phyloP scores from a whole-genome alignment of 345 rosid genomes.

The Noccaea bulbosa region DNA sequence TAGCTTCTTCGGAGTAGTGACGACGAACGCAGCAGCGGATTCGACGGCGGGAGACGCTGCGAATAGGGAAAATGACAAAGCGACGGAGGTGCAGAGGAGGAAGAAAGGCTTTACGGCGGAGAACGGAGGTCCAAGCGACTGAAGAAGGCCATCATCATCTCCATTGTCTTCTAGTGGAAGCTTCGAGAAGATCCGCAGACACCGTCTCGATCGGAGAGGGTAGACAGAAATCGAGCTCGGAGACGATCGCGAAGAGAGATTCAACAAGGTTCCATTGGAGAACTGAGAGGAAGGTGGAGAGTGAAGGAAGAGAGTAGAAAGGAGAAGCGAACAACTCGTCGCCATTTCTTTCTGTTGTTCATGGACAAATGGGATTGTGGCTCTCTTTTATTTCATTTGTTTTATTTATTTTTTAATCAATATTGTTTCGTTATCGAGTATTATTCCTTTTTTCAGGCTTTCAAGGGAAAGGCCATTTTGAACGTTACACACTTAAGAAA shows the following conservation, averaged over 20 bases:
- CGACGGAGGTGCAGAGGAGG: constrained; percentile 68
- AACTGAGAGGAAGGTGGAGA: constrained; percentile 43
- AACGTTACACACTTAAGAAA: too few relatives aligned
- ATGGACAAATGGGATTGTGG: constrained; percentile 44
- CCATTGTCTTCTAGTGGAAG: constrained; percentile 36
- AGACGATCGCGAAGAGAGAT: constrained; percentile 23
- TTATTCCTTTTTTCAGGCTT: too few relatives aligned
- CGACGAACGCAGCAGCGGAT: constrained; percentile 63
- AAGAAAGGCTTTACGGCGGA: constrained; percentile 54
- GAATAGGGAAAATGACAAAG: constrained; percentile 65
- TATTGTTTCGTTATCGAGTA: too few relatives aligned
- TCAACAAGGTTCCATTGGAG: constrained; percentile 43
- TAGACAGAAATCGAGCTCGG: constrained; percentile 30
- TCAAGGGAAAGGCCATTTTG: too few relatives aligned
- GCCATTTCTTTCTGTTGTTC: constrained; percentile 51
- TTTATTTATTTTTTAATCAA: neutral
- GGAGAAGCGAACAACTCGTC: constrained; percentile 53
- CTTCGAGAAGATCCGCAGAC: constrained; percentile 34
- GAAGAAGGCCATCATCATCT: neutral
- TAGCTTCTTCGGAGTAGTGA: constrained; percentile 65
- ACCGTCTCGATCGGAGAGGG: constrained; percentile 29
- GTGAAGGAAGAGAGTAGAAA: constrained; percentile 52
- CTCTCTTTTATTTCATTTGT: constrained; percentile 35
- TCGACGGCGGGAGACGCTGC: constrained; percentile 60
- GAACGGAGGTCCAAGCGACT: constrained; percentile 6